Evolutionary conservation across 352 stramenopile species (phyloP).

Genomic region (Globisporangium solare): DNA sequence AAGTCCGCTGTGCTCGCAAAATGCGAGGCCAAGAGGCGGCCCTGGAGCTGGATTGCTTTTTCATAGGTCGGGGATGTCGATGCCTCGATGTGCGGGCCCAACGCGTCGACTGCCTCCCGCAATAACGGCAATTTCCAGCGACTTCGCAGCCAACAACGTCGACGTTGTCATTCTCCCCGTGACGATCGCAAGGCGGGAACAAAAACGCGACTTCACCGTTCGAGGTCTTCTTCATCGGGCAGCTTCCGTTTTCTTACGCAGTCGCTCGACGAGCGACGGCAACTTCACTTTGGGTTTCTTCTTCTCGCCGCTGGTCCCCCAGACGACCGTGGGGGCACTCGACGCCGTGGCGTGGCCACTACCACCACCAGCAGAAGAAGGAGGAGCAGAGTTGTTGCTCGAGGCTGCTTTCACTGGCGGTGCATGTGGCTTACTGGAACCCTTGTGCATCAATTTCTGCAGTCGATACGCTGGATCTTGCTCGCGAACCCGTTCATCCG

Average conservation of each 20-base stretch:
- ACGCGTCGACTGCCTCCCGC: too few species aligned
- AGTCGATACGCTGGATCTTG: conserved; percentile 52
- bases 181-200: too few species aligned
- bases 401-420: not conserved
- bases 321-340: conserved; percentile 25
- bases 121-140: too few species aligned
- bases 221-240: conserved; percentile 17
- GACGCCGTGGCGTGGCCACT: conserved; percentile 6
- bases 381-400: conserved; percentile 13
- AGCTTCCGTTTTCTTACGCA: conserved; percentile 61
- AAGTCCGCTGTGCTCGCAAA: too few species aligned
- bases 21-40: too few species aligned
- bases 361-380: too few species aligned
- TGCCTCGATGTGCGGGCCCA: too few species aligned
- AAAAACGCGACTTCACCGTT: not conserved
- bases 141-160: too few species aligned
- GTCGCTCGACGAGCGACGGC: conserved; percentile 64
- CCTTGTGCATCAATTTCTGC: conserved; percentile 47
- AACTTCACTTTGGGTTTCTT: conserved; percentile 69
- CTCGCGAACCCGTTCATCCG: conserved; percentile 32
- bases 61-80: too few species aligned
- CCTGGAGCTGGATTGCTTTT: too few species aligned
- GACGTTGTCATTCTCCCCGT: too few species aligned
- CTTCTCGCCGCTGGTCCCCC: conserved; percentile 34
- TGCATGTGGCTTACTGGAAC: not conserved